Conservation (phyloP, 139 green algal genomes). For the Chlorella sp. region DNA sequence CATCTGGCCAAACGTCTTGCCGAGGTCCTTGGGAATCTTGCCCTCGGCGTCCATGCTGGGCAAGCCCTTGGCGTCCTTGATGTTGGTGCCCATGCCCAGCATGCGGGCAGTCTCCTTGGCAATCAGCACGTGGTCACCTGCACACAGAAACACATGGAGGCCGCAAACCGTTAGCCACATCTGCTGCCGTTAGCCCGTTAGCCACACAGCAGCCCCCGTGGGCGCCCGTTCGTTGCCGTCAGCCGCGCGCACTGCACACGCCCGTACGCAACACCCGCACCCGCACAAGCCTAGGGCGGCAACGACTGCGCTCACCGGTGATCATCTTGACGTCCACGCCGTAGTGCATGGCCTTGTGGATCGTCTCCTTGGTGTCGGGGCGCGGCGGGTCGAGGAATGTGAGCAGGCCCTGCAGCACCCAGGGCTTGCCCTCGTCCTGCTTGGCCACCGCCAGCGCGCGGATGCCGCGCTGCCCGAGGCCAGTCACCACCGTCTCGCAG, state of each 20-base stretch:
- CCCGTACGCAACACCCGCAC: too few relatives aligned
- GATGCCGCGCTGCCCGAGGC: conserved; percentile 69
- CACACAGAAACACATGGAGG: too few relatives aligned
- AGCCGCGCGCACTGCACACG: too few relatives aligned
- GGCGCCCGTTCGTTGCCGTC: too few relatives aligned
- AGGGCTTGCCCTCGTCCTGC: conserved; percentile 34
- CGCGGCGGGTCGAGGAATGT: conserved; percentile 86
- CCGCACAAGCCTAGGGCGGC: too few relatives aligned
- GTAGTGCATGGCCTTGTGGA: conserved; percentile 61
- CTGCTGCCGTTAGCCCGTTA: too few relatives aligned
- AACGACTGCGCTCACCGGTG: conserved; percentile 26
- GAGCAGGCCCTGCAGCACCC: conserved; percentile 72
- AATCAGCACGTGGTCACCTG: conserved; percentile 81
- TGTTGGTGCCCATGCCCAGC: conserved; percentile 78
- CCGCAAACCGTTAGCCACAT: too few relatives aligned
- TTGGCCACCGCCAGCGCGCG: conserved; percentile 66
- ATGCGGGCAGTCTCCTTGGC: conserved; percentile 76
- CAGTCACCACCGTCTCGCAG: conserved; percentile 8
- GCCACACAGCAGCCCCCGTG: too few relatives aligned
- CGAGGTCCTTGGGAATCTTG: conserved; percentile 66
- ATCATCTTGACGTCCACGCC: conserved; percentile 91
- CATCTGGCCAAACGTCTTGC: conserved; percentile 56
- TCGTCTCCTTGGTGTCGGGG: conserved; percentile 74
- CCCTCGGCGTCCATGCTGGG: conserved; percentile 56
- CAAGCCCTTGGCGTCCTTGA: conserved; percentile 43